A percentile compares a stretch with the other conserved stretches of the same genome.
phyloP scores from a whole-genome alignment of 1,139 yeast species.

The Hyphopichia pseudoburtonii region DNA sequence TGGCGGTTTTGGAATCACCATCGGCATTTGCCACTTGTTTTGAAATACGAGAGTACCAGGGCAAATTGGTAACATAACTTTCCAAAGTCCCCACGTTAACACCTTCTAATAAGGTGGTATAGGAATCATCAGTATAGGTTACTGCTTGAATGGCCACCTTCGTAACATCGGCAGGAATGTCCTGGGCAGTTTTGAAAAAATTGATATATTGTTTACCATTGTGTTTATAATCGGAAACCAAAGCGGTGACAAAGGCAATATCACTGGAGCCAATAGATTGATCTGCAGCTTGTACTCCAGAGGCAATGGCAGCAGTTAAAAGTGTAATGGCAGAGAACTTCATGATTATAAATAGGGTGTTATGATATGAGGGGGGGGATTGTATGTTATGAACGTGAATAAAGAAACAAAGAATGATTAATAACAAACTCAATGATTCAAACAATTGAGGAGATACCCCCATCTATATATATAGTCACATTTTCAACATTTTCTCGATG shows the following conservation, averaged over 20 bases:
- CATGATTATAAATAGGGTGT: too few relatives aligned
- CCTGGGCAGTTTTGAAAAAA: conserved; percentile 33
- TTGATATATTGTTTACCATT: conserved; percentile 26
- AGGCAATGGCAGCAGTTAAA: conserved; percentile 12
- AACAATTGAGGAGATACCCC: too few relatives aligned
- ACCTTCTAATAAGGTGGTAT: conserved; percentile 40
- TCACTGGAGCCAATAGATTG: conserved; percentile 20
- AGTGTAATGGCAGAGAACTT: conserved; percentile 14
- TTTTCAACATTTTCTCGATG: too few relatives aligned
- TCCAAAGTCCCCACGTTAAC: conserved; percentile 26
- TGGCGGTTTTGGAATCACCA: background rate
- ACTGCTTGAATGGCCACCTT: conserved; percentile 36
- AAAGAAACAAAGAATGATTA: too few relatives aligned
- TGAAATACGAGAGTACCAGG: conserved; percentile 41
- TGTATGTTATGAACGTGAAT: too few relatives aligned
- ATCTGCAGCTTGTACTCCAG: conserved; percentile 25
- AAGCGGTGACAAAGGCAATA: conserved; percentile 38
- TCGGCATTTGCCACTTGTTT: conserved; percentile 11
- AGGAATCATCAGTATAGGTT: conserved; percentile 40
- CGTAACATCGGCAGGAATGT: conserved; percentile 35
- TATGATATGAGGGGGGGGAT: too few relatives aligned
- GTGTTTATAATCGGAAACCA: conserved; percentile 36
- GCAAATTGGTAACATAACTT: conserved; percentile 39
- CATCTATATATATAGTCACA: too few relatives aligned
- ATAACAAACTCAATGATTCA: too few relatives aligned